phyloP scores from a whole-genome alignment of 305 asterid genomes.

The Andrographis paniculata region DNA sequence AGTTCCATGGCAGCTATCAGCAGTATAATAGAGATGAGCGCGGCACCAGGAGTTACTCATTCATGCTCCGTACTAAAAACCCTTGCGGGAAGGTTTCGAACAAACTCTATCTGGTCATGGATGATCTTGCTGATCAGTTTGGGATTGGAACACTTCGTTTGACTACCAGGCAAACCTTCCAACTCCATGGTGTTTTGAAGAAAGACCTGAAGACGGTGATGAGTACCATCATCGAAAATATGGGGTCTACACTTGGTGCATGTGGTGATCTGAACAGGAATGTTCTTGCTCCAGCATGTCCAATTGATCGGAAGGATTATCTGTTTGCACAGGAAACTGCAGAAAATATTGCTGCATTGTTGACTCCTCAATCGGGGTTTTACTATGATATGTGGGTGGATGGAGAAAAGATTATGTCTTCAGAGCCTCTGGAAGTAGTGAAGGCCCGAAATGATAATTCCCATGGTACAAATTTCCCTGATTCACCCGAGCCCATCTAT shows the following conservation, averaged over 20 bases:
- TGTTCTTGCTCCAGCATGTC: slow-evolving; percentile 97
- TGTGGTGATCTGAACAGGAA: slow-evolving; percentile 97
- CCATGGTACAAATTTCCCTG: slow-evolving; percentile 82
- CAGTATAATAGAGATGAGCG: slow-evolving; percentile 93
- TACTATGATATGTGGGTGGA: slow-evolving; percentile 98
- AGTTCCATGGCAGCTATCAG: slow-evolving; percentile 97
- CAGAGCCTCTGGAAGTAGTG: slow-evolving; percentile 82
- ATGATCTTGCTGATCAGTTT: slow-evolving; percentile 89
- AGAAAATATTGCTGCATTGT: slow-evolving; percentile 78
- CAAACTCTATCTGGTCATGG: slow-evolving; percentile 83
- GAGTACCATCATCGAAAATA: slow-evolving; percentile 64
- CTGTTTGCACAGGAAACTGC: slow-evolving; percentile 91
- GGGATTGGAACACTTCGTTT: slow-evolving; percentile 88
- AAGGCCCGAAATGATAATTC: slow-evolving; percentile 83
- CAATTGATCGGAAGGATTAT: slow-evolving; percentile 59
- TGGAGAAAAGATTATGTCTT: slow-evolving; percentile 74
- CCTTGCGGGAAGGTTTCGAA: slow-evolving; percentile 94
- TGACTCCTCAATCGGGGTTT: slow-evolving; percentile 94
- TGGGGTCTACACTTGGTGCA: slow-evolving; percentile 97
- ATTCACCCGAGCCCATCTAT: slow-evolving; percentile 90
- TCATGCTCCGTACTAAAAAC: slow-evolving; percentile 96
- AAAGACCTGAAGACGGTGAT: slow-evolving; percentile 85
- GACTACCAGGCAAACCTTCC: slow-evolving; percentile 96
- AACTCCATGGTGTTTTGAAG: slow-evolving; percentile 88
- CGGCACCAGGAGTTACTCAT: slow-evolving; percentile 68